Evolutionary conservation across 768 basidiomycete species (phyloP).

Genomic region (Kwoniella europaea): DNA sequence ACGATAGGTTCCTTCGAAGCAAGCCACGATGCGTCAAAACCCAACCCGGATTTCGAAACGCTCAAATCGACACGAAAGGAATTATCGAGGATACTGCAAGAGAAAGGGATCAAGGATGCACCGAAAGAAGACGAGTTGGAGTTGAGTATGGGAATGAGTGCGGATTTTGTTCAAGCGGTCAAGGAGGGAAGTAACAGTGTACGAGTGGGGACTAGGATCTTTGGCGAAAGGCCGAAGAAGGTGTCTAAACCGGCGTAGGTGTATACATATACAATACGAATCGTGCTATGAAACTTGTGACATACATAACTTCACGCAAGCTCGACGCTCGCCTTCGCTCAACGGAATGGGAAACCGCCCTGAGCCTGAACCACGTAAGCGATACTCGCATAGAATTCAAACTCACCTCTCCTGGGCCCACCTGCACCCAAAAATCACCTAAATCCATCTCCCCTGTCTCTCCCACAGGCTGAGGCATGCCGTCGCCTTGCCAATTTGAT

Average conservation of each 20-base stretch:
- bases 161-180: slow-evolving; percentile 87
- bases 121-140: slow-evolving; percentile 51
- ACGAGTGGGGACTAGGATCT: slow-evolving; percentile 87
- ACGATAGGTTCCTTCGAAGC: slow-evolving; percentile 86
- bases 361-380: slow-evolving; percentile 32
- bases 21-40: slow-evolving; percentile 65
- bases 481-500: slow-evolving; percentile 13
- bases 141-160: slow-evolving; percentile 89
- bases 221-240: slow-evolving; percentile 73
- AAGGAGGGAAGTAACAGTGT: slow-evolving; percentile 84
- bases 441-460: slow-evolving; percentile 39
- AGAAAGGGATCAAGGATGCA: slow-evolving; percentile 29
- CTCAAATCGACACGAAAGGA: slow-evolving; percentile 70
- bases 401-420: slow-evolving; percentile 51
- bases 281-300: background rate
- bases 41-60: slow-evolving; percentile 75
- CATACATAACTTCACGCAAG: background rate
- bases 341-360: slow-evolving; percentile 52
- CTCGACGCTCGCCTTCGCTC: background rate
- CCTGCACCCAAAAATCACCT: slow-evolving; percentile 51
- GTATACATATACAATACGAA: background rate
- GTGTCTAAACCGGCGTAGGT: slow-evolving; percentile 6
- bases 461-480: background rate
- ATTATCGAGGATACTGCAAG: slow-evolving; percentile 56
- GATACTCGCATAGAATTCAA: background rate